Base-by-base conservation (phyloP, 768 basidiomycete species). In the Tricholoma matsutake region DNA sequence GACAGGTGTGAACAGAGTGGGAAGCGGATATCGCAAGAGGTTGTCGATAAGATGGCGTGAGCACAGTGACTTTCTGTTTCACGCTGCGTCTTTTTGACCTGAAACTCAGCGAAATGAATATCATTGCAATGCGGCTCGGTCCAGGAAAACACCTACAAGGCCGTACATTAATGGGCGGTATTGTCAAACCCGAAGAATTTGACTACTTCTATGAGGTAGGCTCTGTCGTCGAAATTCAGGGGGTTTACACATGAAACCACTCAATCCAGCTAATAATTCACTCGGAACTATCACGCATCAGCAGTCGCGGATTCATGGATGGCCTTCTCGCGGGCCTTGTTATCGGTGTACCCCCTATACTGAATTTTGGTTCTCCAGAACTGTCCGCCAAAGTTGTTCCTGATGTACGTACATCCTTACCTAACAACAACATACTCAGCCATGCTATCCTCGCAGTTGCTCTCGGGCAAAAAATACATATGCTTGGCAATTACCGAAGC, bases 401-500 rank as follows among this genome's bases (percentile, higher is more conserved):
- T 1, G 88, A 90, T 34, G 83, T 93, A 39, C 20, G 74, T 69
- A 1, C 39, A 37, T n/a, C 2, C 4, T 32, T n/a, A 14, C 32
- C 20, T 53, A 39, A 13, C 16, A 16, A 28, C n/a, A 11, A 6
- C 43, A 2, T 25, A 20, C 6, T 41, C 54, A 34, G 18, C 54
- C 4, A 28, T 54, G 45, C 20, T 16, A 53, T 45, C 43, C 14
- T 8, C 54, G 3, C 43, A 82, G 79, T 73, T 69, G 9, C 78
- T 91, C 13, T 75, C 80, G 2, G 92, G 91, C 8, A 91, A 88
- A 73, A 93, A 94, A 73, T 92, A 86, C 66, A 88, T 97, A 64
- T 89, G 88, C 7, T 79, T 98, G 34, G 96, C 96, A 8, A 93
- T 98, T 68, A 89, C 87, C 51, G 96, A 98, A 75, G 93, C 96